Base-by-base conservation (phyloP, 2,329 filamentous ascomycete species). In the Botryotinia narcissicola region DNA sequence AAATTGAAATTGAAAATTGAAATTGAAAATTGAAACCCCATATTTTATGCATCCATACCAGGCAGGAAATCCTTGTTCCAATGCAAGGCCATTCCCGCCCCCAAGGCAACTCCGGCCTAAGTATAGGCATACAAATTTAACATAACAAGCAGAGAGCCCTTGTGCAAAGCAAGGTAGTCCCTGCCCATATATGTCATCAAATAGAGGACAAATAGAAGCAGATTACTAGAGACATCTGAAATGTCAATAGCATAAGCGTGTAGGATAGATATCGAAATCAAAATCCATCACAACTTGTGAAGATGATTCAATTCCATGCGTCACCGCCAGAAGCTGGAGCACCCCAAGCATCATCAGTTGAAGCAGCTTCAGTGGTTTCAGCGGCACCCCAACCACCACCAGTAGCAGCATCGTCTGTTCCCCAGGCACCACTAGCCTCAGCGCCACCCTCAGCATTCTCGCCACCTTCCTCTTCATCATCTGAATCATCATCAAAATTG, bases 401-500 rank as follows among this genome's bases (percentile, higher is more conserved):
- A 61, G 4, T 48, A 59, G 40, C 32, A n/a, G 32, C 46, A 37
- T 35, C 35, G n/a, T 51, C 63, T 48, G 29, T 18, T 54, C 70
- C 63, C 40, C 64, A 68, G n/a, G 12, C 46, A 70, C 22, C 64
- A 63, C 60, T 64, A 54, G 14, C 46, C 2, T 32, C n/a, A 72
- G 73, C 73, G 70, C 75, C 73, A 51, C 74, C 70, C 10, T 61
- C 60, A 46, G 42, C 42, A 16, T 74, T 64, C 48, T 54, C 46
- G 18, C 32, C 64, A 57, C 89, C 87, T 59, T 88, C 88, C 42
- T 87, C 88, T 14, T 89, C 87, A 40, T 89, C 87, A 54, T 88
- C 87, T 51, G 89, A 89, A 42, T 89, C 90, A 46, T 86, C 89
- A 54, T 86, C 89, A 61, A 86, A 86, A 9, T 86, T 73, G 22